phyloP scores from a whole-genome alignment of 2,329 filamentous ascomycete genomes.

The Cucurbitaria berberidis region DNA sequence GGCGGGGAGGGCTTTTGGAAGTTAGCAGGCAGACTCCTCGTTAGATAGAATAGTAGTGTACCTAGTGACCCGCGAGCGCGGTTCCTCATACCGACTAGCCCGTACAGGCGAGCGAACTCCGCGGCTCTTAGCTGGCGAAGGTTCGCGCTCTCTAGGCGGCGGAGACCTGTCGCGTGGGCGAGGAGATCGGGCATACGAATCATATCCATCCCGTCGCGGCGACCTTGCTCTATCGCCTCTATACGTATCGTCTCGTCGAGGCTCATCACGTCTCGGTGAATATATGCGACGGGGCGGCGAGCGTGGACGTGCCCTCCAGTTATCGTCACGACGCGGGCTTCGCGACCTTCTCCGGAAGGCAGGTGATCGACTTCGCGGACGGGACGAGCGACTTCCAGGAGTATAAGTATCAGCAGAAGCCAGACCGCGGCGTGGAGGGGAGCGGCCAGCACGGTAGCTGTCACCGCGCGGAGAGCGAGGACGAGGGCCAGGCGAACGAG shows the following conservation, averaged over 20 bases:
- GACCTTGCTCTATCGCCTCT: slow-evolving; percentile 49
- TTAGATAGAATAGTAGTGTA: slow-evolving; percentile 9
- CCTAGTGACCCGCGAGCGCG: slow-evolving; percentile 50
- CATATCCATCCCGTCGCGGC: slow-evolving; percentile 48
- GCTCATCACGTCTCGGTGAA: slow-evolving; percentile 47
- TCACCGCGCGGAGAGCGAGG: slow-evolving; percentile 41
- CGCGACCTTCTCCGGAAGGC: slow-evolving; percentile 48
- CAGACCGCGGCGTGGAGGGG: slow-evolving; percentile 43
- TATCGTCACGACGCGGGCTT: slow-evolving; percentile 51
- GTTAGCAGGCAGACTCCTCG: slow-evolving; percentile 4
- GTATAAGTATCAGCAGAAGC: slow-evolving; percentile 51
- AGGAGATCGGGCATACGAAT: slow-evolving; percentile 51
- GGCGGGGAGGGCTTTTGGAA: slow-evolving; percentile 40
- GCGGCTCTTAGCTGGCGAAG: slow-evolving; percentile 55
- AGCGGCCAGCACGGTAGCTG: slow-evolving; percentile 46
- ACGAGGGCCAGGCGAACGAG: slow-evolving; percentile 43
- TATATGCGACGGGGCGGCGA: slow-evolving; percentile 56
- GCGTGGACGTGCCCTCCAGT: slow-evolving; percentile 53
- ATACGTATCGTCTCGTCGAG: slow-evolving; percentile 17
- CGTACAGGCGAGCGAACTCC: slow-evolving; percentile 53
- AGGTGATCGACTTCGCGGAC: slow-evolving; percentile 49
- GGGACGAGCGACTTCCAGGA: slow-evolving; percentile 43
- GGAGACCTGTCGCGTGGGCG: slow-evolving; percentile 53
- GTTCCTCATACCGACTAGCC: slow-evolving; percentile 53
- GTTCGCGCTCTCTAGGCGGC: slow-evolving; percentile 52